These are phyloP conservation scores for Trichoderma asperellum DNA, from an alignment of 2,329 filamentous ascomycete species.

Conservation along the genomic window DNA sequence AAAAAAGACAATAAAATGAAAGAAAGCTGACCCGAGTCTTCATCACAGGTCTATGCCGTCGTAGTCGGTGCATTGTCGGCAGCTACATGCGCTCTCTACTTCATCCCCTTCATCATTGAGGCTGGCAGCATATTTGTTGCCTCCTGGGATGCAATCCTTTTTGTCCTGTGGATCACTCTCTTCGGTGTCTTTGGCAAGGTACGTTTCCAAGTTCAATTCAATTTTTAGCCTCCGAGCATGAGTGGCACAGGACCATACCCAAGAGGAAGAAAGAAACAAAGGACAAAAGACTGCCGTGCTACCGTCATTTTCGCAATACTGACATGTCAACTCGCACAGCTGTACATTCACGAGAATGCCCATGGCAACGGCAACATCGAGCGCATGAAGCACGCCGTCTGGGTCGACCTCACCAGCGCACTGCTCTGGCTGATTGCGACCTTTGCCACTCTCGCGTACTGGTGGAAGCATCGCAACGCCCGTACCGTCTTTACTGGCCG, in stretches of 20 bases:
- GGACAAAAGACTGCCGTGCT: not conserved
- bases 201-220: constrained; percentile 28
- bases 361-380: constrained; percentile 65
- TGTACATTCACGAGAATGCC: constrained; percentile 73
- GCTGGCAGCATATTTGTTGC: constrained; percentile 56
- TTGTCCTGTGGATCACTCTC: constrained; percentile 77
- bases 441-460: constrained; percentile 59
- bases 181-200: constrained; percentile 82
- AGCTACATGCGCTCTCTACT: constrained; percentile 66
- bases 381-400: constrained; percentile 86
- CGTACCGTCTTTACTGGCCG: constrained; percentile 63
- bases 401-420: constrained; percentile 76
- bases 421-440: constrained; percentile 74
- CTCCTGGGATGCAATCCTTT: constrained; percentile 71
- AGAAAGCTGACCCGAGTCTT: constrained; percentile 6
- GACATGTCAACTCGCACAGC: constrained; percentile 39
- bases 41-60: constrained; percentile 68
- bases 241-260: not conserved
- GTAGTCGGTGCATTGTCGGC: constrained; percentile 69
- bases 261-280: not conserved
- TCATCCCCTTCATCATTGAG: constrained; percentile 63
- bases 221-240: not conserved
- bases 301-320: constrained; percentile 16
- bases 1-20: not conserved
- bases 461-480: constrained; percentile 58